Conservation (phyloP, 805 yeast genomes). For the Wickerhamiella lipophila region DNA sequence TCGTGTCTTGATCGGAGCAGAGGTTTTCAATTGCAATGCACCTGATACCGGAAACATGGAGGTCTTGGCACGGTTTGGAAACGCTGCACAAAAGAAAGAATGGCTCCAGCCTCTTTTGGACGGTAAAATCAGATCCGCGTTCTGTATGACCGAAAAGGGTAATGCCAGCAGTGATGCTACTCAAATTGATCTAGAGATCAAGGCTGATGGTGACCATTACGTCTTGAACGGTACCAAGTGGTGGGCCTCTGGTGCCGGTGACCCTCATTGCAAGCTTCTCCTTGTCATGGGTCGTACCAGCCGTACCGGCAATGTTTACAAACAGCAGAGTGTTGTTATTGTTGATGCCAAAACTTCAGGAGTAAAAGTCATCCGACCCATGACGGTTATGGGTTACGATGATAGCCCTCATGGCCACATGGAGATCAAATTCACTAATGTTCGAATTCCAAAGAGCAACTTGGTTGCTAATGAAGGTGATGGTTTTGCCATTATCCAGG, state of each 20-base stretch:
- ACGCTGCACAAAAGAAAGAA: constrained; percentile 33
- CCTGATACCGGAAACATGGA: constrained; percentile 59
- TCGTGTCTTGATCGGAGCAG: constrained; percentile 38
- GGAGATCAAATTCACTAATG: constrained; percentile 41
- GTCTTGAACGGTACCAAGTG: constrained; percentile 51
- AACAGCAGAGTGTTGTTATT: constrained; percentile 45
- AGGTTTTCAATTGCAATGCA: constrained; percentile 46
- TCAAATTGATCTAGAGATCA: constrained; percentile 40
- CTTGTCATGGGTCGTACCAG: constrained; percentile 41
- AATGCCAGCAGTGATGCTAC: constrained; percentile 50
- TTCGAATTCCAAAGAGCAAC: constrained; percentile 35
- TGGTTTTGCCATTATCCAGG: constrained; percentile 52
- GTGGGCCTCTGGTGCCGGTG: constrained; percentile 64
- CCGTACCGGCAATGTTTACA: constrained; percentile 28
- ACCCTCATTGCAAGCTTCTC: constrained; percentile 45
- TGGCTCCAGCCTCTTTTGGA: constrained; percentile 43
- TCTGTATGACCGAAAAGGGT: constrained; percentile 52
- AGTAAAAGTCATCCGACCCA: constrained; percentile 39
- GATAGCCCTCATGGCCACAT: constrained; percentile 66
- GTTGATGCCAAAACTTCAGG: constrained; percentile 43
- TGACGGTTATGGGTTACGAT: constrained; percentile 45
- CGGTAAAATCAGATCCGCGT: constrained; percentile 48
- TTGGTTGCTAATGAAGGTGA: constrained; percentile 39
- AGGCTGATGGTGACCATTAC: constrained; percentile 33
- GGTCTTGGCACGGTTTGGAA: constrained; percentile 31